These are phyloP conservation scores for Lactarius akahatsu DNA, from an alignment of 768 basidiomycete genomes.

Conservation along the genomic window DNA sequence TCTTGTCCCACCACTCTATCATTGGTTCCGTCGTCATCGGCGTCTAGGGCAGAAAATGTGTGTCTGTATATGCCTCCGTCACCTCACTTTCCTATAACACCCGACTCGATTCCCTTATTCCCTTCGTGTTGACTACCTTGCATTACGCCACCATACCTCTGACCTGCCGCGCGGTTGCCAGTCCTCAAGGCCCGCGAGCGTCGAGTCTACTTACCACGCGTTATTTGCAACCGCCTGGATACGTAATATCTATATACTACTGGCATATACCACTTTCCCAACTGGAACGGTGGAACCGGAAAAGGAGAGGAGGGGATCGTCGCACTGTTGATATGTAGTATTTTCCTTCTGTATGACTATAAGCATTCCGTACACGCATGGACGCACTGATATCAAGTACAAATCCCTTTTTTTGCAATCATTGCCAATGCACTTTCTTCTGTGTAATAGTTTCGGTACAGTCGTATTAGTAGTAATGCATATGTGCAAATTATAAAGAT, in stretches of 20 bases:
- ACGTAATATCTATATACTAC: constrained; percentile 1
- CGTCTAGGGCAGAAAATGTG: not conserved
- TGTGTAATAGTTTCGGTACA: not conserved
- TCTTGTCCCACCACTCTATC: not conserved
- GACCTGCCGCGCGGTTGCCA: not conserved
- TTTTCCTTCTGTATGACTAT: not conserved
- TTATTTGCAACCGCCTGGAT: not conserved
- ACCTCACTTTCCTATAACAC: not conserved
- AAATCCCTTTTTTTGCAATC: not conserved
- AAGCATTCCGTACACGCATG: not conserved
- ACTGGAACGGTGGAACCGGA: not conserved
- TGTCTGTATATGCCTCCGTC: not conserved
- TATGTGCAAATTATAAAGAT: no score
- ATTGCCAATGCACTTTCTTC: not conserved
- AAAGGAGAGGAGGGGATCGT: not conserved
- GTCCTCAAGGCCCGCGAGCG: not conserved
- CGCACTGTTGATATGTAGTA: not conserved
- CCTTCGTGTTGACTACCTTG: not conserved
- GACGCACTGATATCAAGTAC: not conserved
- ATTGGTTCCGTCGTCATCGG: not conserved
- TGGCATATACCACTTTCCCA: constrained; percentile 1
- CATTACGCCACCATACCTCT: constrained; percentile 1
- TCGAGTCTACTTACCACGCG: not conserved
- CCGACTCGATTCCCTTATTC: not conserved
- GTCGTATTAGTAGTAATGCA: not conserved